Evolutionary conservation across 83 land plant genomes (phyloP).

Genomic region (Thuja plicata): DNA sequence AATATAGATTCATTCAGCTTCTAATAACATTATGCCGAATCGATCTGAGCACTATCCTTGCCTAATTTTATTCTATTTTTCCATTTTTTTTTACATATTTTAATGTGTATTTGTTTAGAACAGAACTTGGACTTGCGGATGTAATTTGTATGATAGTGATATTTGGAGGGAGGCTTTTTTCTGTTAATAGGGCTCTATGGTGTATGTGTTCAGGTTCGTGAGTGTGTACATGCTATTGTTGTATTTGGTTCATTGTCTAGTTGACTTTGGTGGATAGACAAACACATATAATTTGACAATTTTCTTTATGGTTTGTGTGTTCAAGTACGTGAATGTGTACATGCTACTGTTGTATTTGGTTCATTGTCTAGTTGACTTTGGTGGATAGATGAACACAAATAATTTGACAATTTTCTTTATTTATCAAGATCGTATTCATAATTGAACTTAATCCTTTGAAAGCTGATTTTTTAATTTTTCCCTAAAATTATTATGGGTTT

Average conservation of each 20-base stretch:
- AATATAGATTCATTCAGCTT: no score
- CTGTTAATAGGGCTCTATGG: background rate
- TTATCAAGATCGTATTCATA: no score
- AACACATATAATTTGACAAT: background rate
- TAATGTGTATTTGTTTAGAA: background rate
- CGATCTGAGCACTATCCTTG: background rate
- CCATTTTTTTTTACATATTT: background rate
- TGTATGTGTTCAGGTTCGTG: no score
- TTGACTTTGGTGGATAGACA: background rate
- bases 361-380: background rate
- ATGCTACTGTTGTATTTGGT: background rate
- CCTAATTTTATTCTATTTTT: background rate
- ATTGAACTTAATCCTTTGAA: no score
- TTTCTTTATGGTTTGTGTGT: background rate
- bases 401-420: background rate
- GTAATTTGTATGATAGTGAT: background rate
- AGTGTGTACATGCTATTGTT: background rate
- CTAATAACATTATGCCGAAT: background rate
- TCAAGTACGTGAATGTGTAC: no score
- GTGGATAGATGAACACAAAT: background rate
- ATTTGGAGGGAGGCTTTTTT: background rate
- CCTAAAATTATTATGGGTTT: no score
- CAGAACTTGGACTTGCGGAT: background rate
- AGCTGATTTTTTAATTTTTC: no score
- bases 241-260: background rate